Conservation (phyloP, 176 grass and related monocot genomes). For the Oryza meyeriana region DNA sequence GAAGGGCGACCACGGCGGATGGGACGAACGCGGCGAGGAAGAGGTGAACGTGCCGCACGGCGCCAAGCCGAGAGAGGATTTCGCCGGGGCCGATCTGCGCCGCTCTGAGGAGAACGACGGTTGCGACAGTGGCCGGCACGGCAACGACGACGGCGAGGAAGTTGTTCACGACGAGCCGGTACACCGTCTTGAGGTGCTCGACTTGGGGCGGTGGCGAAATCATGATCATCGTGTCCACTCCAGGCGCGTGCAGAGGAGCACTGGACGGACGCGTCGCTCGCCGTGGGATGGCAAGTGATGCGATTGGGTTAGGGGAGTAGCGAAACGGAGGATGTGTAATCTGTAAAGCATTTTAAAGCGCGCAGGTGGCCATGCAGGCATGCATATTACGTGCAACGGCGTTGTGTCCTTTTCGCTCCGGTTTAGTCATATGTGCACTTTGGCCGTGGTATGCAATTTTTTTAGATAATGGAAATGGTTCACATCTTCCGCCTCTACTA, state of each 20-base stretch:
- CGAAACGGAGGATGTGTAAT: too few relatives aligned
- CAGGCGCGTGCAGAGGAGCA: too few relatives aligned
- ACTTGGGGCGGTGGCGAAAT: not conserved
- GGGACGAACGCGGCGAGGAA: not conserved
- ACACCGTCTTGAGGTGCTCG: not conserved
- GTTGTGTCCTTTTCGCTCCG: too few relatives aligned
- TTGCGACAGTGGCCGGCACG: not conserved
- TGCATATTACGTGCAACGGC: too few relatives aligned
- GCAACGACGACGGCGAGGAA: not conserved
- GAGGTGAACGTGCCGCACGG: not conserved
- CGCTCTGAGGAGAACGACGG: slow-evolving; percentile 3
- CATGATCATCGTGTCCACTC: not conserved
- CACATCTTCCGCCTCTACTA: too few relatives aligned
- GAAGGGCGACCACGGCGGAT: not conserved
- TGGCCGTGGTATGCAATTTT: too few relatives aligned
- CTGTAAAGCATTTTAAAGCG: not conserved
- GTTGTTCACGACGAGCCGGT: slow-evolving; percentile 10
- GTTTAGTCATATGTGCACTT: too few relatives aligned
- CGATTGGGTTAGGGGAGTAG: not conserved
- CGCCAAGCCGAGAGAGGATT: not conserved
- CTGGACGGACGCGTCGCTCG: not conserved
- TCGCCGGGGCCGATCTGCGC: not conserved
- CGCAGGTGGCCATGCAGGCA: too few relatives aligned
- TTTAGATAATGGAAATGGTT: too few relatives aligned
- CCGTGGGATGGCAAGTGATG: not conserved